Conservation (phyloP, 169 alveolate genomes). For the Cryptosporidium felis region DNA sequence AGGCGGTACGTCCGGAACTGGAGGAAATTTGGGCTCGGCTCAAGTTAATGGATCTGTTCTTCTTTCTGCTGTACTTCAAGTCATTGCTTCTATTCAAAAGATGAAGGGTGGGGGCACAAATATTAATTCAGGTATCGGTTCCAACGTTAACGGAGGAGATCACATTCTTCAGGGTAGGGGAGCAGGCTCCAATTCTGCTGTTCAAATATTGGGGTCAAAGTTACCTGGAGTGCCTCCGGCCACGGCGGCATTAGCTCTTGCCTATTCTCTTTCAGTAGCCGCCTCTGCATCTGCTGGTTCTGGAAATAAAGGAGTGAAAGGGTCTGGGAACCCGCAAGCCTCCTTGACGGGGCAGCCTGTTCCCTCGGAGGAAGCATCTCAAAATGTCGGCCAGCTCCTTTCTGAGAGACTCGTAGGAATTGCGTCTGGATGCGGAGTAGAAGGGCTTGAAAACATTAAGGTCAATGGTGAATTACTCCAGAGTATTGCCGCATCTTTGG, state of each 20-base stretch:
- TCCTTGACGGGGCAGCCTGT: no score
- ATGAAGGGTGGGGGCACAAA: no score
- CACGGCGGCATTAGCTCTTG: constrained; percentile 66
- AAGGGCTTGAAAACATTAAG: neutral
- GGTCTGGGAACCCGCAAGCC: neutral
- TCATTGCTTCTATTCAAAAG: constrained; percentile 51
- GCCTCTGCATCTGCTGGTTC: constrained; percentile 4
- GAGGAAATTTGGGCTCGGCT: no score
- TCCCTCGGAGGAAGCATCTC: constrained; percentile 21
- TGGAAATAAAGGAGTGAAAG: neutral
- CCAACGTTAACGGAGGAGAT: neutral
- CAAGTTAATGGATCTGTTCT: constrained; percentile 29
- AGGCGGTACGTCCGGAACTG: no score
- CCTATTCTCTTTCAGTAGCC: constrained; percentile 52
- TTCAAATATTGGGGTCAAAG: constrained; percentile 33
- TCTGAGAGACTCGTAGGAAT: neutral
- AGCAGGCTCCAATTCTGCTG: neutral
- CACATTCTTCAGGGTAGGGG: neutral
- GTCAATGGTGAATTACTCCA: neutral
- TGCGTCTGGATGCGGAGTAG: neutral
- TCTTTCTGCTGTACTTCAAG: constrained; percentile 60
- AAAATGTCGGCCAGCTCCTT: neutral
- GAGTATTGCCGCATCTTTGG: neutral
- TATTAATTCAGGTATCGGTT: neutral
- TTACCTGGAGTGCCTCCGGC: constrained; percentile 67